Percentiles rank a stretch among this genome's conserved stretches.
Conservation (phyloP, 441 rosid species). For the Isatis lusitanica region DNA sequence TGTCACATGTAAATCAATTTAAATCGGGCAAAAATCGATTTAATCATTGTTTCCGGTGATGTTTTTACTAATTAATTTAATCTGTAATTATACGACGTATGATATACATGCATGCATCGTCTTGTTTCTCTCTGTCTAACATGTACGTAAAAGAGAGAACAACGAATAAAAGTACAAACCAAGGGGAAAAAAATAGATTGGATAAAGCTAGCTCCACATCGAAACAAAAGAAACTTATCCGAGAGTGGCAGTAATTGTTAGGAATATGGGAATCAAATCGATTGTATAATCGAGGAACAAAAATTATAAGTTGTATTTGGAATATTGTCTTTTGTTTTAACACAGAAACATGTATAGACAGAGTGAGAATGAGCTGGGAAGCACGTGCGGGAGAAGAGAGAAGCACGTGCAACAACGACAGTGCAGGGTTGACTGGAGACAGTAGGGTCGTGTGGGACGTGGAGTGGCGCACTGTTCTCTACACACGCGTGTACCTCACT, state of each 20-base stretch:
- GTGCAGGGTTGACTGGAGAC: conserved; percentile 41
- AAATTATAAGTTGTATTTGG: conserved; percentile 1
- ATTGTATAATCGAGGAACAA: neutral
- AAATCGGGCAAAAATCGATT: neutral
- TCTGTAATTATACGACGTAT: neutral
- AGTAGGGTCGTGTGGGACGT: conserved; percentile 27
- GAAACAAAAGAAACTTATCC: conserved; percentile 20
- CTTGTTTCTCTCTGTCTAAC: conserved; percentile 14
- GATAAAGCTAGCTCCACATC: conserved; percentile 17
- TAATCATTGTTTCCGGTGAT: neutral
- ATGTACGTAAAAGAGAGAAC: neutral
- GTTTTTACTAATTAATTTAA: neutral
- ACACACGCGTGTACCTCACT: conserved; percentile 33
- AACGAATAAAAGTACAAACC: conserved; percentile 7
- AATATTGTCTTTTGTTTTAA: neutral
- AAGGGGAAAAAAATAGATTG: neutral
- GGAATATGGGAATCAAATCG: conserved; percentile 34
- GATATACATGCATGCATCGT: conserved; percentile 25
- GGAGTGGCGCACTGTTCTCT: conserved; percentile 12
- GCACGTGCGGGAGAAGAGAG: conserved; percentile 30
- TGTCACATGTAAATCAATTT: neutral
- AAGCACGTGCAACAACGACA: conserved; percentile 40
- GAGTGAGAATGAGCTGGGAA: conserved; percentile 35
- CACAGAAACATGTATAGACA: conserved; percentile 8
- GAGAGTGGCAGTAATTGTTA: conserved; percentile 31